A percentile compares a stretch with the other conserved stretches of the same genome.
These are phyloP conservation scores for Onygenales sp. DNA, from an alignment of 2,329 filamentous ascomycete genomes.

Conservation along the genomic window DNA sequence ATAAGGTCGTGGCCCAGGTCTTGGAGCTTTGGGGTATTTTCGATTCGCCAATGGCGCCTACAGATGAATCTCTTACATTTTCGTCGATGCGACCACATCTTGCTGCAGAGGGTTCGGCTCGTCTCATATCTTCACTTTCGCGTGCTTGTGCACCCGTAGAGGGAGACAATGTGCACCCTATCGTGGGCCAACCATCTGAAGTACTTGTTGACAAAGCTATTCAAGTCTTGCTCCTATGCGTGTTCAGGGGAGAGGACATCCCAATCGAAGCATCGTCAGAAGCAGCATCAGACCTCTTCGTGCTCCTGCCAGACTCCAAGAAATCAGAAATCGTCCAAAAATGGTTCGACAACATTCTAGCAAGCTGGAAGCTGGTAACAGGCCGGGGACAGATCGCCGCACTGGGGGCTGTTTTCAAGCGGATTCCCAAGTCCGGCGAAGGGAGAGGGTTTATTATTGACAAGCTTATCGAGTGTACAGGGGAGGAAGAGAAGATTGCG, in stretches of 20 bases:
- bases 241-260: conserved; percentile 30
- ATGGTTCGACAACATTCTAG: conserved; percentile 31
- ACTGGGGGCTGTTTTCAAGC: conserved; percentile 31
- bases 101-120: conserved; percentile 32
- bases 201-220: conserved; percentile 20
- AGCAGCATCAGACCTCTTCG: conserved; percentile 31
- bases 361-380: conserved; percentile 27
- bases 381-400: conserved; percentile 36
- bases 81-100: conserved; percentile 31
- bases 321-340: conserved; percentile 25
- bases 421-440: conserved; percentile 16
- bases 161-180: not conserved
- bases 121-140: conserved; percentile 29
- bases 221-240: conserved; percentile 29
- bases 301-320: conserved; percentile 22
- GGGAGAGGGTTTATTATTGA: conserved; percentile 22
- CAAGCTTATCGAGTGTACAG: conserved; percentile 25
- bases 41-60: conserved; percentile 21
- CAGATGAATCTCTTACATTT: conserved; percentile 30
- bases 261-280: conserved; percentile 32
- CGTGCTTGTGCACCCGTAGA: conserved; percentile 8
- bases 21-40: conserved; percentile 29
- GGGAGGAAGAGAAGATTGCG: conserved; percentile 29
- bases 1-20: conserved; percentile 20
- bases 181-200: conserved; percentile 12